Evolutionary conservation across 2,329 filamentous ascomycete species (phyloP).

Genomic region (Penicillium concentricum): DNA sequence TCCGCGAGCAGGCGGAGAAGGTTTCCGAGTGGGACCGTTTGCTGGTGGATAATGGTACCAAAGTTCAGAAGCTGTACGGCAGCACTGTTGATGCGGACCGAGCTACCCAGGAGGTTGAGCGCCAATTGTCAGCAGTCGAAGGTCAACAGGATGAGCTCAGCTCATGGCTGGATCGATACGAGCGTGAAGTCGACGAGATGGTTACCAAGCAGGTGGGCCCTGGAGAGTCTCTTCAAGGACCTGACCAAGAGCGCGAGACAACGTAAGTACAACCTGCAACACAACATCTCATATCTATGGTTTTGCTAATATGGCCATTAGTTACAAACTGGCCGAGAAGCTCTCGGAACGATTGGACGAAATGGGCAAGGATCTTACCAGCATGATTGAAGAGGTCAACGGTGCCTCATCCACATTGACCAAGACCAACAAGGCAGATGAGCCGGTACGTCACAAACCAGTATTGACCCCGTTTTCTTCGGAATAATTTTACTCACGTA

Average conservation of each 20-base stretch:
- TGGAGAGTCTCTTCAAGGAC: slow-evolving; percentile 74
- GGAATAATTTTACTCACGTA: slow-evolving; percentile 10
- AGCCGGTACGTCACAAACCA: slow-evolving; percentile 65
- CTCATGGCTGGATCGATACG: slow-evolving; percentile 84
- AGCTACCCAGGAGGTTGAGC: slow-evolving; percentile 89
- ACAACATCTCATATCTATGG: not conserved
- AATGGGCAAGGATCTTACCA: slow-evolving; percentile 86
- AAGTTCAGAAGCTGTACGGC: slow-evolving; percentile 89
- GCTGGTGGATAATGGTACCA: slow-evolving; percentile 89
- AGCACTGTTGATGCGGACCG: slow-evolving; percentile 92
- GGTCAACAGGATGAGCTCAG: slow-evolving; percentile 89
- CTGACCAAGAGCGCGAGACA: slow-evolving; percentile 91
- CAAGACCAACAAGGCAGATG: slow-evolving; percentile 84
- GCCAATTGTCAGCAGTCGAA: slow-evolving; percentile 84
- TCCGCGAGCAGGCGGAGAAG: slow-evolving; percentile 83
- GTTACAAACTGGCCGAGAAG: slow-evolving; percentile 89
- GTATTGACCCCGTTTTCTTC: slow-evolving; percentile 8
- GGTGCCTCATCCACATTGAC: slow-evolving; percentile 82
- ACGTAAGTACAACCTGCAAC: slow-evolving; percentile 57
- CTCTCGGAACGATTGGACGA: slow-evolving; percentile 86
- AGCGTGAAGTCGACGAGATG: slow-evolving; percentile 86
- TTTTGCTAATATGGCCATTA: slow-evolving; percentile 31
- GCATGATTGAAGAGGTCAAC: slow-evolving; percentile 99
- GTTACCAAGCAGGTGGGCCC: slow-evolving; percentile 75
- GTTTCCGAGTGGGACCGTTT: slow-evolving; percentile 89